phyloP scores from a whole-genome alignment of 176 grass and related monocot genomes.

The Zizania latifolia region DNA sequence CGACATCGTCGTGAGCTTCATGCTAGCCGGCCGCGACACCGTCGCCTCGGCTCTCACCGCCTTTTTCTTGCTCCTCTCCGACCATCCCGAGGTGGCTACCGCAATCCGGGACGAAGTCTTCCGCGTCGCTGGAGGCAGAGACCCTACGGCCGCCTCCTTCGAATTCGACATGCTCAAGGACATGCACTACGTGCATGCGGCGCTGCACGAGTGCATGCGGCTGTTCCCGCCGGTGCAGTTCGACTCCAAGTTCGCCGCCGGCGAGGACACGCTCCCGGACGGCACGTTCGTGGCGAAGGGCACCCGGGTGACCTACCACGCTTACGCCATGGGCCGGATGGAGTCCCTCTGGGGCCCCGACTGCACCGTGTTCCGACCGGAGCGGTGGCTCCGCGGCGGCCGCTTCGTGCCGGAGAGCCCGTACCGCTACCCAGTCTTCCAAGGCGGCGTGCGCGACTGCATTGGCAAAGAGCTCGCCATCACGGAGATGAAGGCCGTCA shows the following conservation, averaged over 20 bases:
- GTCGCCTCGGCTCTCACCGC: constrained; percentile 61
- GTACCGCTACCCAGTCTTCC: constrained; percentile 84
- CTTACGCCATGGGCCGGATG: constrained; percentile 82
- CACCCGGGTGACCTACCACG: constrained; percentile 68
- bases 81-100: constrained; percentile 33
- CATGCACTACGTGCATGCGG: constrained; percentile 84
- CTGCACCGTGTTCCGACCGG: constrained; percentile 61
- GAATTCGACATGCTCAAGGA: constrained; percentile 42
- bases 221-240: constrained; percentile 86
- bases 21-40: constrained; percentile 81
- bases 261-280: constrained; percentile 68
- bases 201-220: constrained; percentile 66
- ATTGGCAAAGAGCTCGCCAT: constrained; percentile 79
- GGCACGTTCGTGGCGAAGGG: constrained; percentile 50
- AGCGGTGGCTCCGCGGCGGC: constrained; percentile 51
- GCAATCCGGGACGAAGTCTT: constrained; percentile 52
- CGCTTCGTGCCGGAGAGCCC: constrained; percentile 60
- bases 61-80: constrained; percentile 70
- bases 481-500: constrained; percentile 84
- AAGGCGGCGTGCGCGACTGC: constrained; percentile 73
- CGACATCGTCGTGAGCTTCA: constrained; percentile 86
- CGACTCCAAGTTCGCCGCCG: constrained; percentile 66
- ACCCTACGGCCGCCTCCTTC: background rate
- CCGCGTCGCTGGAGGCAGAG: background rate
- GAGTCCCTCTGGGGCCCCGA: constrained; percentile 72